Evolutionary conservation across 2,329 filamentous ascomycete genomes (phyloP).

Genomic region (Apiospora arundinis): DNA sequence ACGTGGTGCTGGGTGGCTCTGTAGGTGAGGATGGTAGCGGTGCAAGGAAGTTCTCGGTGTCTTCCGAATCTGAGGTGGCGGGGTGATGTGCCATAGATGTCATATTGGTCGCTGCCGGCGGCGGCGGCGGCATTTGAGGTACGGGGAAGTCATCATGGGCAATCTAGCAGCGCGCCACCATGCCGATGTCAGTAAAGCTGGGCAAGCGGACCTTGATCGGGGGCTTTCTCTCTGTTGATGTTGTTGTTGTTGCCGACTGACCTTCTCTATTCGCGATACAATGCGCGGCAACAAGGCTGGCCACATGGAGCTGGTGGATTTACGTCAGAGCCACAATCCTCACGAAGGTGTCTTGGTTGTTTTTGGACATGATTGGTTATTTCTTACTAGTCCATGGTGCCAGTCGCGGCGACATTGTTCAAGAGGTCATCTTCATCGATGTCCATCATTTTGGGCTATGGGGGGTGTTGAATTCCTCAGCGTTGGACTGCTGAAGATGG

Average conservation of each 20-base stretch:
- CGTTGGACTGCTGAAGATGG: background rate
- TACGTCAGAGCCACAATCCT: constrained; percentile 14
- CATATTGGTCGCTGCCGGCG: constrained; percentile 32
- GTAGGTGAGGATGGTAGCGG: constrained; percentile 53
- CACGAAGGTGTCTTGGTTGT: background rate
- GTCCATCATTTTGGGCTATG: constrained; percentile 53
- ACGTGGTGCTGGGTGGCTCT: constrained; percentile 41
- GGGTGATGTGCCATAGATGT: constrained; percentile 38
- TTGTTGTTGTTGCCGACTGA: constrained; percentile 43
- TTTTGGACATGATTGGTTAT: constrained; percentile 31
- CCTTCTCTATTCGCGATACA: constrained; percentile 56
- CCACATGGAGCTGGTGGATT: constrained; percentile 42
- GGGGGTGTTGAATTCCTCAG: background rate
- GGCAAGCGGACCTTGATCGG: constrained; percentile 18
- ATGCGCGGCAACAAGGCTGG: constrained; percentile 45
- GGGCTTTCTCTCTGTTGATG: background rate
- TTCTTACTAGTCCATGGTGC: constrained; percentile 61
- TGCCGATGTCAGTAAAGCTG: constrained; percentile 21
- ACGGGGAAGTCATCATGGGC: constrained; percentile 77
- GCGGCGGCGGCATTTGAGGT: constrained; percentile 60
- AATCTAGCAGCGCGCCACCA: constrained; percentile 59
- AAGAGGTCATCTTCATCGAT: constrained; percentile 61
- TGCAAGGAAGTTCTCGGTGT: constrained; percentile 50
- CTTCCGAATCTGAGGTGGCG: constrained; percentile 41
- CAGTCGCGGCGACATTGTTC: constrained; percentile 56